Conservation (phyloP, 2,329 filamentous ascomycete genomes). For the Diplocarpon mali region DNA sequence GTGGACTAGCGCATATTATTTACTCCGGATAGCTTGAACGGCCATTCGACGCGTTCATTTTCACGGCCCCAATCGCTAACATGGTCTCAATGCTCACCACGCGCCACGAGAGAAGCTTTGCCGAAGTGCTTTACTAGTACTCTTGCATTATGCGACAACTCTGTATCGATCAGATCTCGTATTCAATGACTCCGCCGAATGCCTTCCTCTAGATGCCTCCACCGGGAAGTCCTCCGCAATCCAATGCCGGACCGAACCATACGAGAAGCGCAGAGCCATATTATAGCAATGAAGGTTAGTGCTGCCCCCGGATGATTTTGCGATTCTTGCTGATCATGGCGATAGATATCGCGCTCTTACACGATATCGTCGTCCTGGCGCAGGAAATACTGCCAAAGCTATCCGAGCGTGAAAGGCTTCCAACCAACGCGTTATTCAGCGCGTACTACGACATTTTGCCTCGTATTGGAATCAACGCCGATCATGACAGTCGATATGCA, state of each 20-base stretch:
- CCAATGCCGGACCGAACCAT: constrained; percentile 16
- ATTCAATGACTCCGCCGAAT: constrained; percentile 16
- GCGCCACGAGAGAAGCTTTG: constrained; percentile 3
- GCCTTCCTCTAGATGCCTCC: constrained; percentile 25
- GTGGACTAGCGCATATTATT: too few relatives aligned
- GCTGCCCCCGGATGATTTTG: neutral
- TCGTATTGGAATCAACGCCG: constrained; percentile 56
- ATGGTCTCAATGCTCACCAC: constrained; percentile 6
- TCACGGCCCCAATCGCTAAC: neutral
- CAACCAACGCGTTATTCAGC: constrained; percentile 67
- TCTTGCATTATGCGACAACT: constrained; percentile 15
- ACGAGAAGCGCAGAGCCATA: constrained; percentile 29
- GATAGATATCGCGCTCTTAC: constrained; percentile 66
- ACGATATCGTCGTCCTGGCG: constrained; percentile 63
- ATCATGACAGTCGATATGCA: constrained; percentile 64
- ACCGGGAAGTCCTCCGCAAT: constrained; percentile 18
- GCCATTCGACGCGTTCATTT: too few relatives aligned
- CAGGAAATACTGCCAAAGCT: constrained; percentile 49
- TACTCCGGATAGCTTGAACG: too few relatives aligned
- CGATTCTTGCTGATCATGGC: constrained; percentile 5
- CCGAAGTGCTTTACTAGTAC: constrained; percentile 7
- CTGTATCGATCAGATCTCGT: neutral
- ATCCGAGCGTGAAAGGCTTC: constrained; percentile 50
- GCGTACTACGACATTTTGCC: constrained; percentile 72
- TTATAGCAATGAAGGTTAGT: constrained; percentile 51